Evolutionary conservation across 257 asterid genomes (phyloP).

Genomic region (Solanum sejunctum): DNA sequence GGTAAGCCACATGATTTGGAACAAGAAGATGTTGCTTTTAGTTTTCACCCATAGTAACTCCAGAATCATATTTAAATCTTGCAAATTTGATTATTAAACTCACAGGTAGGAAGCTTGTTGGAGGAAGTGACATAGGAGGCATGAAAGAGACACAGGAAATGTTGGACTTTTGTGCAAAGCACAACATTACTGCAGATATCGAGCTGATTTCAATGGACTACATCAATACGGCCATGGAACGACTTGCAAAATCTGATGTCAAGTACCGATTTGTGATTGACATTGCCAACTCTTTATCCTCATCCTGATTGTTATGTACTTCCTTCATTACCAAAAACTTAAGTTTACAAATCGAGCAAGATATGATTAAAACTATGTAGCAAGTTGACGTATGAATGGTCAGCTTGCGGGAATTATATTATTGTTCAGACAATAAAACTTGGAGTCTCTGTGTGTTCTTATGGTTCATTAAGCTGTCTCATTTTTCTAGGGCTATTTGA

Average conservation of each 20-base stretch:
- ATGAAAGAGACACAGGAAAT: conserved; percentile 61
- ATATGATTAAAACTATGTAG: not conserved
- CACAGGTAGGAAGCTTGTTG: conserved; percentile 46
- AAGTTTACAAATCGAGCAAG: not conserved
- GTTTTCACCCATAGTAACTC: not conserved
- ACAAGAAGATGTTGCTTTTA: not conserved
- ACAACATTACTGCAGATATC: conserved; percentile 40
- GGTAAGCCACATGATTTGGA: conserved; percentile 21
- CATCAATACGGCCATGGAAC: conserved; percentile 40
- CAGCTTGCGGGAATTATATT: not conserved
- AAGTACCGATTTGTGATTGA: conserved; percentile 63
- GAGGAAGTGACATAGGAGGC: conserved; percentile 55
- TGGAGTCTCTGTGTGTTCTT: not conserved
- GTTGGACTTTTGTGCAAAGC: conserved; percentile 52
- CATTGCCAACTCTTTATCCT: conserved; percentile 29
- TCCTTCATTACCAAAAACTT: not conserved
- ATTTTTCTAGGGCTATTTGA: not conserved
- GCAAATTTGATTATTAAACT: not conserved
- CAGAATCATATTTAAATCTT: not conserved
- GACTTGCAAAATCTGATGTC: conserved; percentile 52
- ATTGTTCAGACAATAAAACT: not conserved
- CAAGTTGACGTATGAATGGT: not conserved
- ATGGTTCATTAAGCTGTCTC: not conserved
- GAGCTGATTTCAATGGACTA: conserved; percentile 34
- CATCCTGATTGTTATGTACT: not conserved